Percentiles rank a stretch among this genome's conserved stretches.
Conservation (phyloP, 352 stramenopile genomes). For the Globisporangium recalcitrans region DNA sequence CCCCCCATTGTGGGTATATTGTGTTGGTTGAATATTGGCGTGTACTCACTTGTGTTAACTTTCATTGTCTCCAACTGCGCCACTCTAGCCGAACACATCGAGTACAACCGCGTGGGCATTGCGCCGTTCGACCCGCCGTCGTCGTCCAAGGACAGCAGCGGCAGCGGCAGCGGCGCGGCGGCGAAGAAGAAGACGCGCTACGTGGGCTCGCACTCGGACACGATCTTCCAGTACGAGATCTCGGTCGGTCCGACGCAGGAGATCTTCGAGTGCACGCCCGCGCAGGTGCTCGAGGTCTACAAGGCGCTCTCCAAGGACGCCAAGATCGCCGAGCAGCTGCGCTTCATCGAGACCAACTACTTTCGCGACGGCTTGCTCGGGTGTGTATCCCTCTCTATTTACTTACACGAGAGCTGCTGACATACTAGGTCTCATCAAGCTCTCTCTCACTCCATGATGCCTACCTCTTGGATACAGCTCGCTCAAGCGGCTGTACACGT, state of each 20-base stretch:
- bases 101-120: slow-evolving; percentile 56
- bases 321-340: slow-evolving; percentile 42
- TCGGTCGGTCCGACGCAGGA: slow-evolving; percentile 45
- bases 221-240: slow-evolving; percentile 64
- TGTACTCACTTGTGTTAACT: slow-evolving; percentile 13
- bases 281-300: slow-evolving; percentile 50
- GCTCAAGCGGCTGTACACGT: slow-evolving; percentile 61
- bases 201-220: slow-evolving; percentile 23
- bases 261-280: slow-evolving; percentile 62
- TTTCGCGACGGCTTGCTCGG: slow-evolving; percentile 54
- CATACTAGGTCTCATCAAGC: not conserved
- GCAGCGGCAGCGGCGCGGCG: slow-evolving; percentile 7
- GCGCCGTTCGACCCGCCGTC: slow-evolving; percentile 27
- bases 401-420: slow-evolving; percentile 2
- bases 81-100: slow-evolving; percentile 52
- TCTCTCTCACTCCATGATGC: too few relatives aligned
- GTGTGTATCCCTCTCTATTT: slow-evolving; percentile 10
- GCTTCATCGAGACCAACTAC: slow-evolving; percentile 69
- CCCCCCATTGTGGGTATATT: not conserved
- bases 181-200: slow-evolving; percentile 17
- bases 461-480: slow-evolving; percentile 26
- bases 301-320: slow-evolving; percentile 48
- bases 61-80: not conserved
- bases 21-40: slow-evolving; percentile 1
- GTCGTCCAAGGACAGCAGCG: slow-evolving; percentile 20